These are phyloP conservation scores for Colletotrichum sp. DNA, from an alignment of 2,329 filamentous ascomycete genomes.

Conservation along the genomic window DNA sequence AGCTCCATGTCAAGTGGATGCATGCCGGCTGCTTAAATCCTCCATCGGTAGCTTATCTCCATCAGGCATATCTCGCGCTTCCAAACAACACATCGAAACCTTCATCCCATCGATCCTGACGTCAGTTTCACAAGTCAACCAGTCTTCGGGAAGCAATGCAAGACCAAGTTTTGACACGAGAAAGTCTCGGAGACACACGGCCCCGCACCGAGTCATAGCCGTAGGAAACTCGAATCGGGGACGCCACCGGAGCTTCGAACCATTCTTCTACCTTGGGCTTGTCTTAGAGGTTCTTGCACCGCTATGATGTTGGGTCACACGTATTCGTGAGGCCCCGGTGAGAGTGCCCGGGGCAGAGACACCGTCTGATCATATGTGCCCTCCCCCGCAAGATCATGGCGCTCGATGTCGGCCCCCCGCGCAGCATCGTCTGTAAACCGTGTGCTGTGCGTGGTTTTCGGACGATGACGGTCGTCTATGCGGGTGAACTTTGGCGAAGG, in stretches of 20 bases:
- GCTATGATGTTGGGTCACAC: not conserved
- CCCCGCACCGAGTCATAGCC: not conserved
- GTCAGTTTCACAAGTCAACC: not conserved
- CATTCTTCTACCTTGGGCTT: not conserved
- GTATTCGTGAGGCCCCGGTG: not conserved
- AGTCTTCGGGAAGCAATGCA: not conserved
- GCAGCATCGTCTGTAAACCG: not conserved
- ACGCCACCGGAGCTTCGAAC: not conserved
- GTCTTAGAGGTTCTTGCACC: not conserved
- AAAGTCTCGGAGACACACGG: not conserved
- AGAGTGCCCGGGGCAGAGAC: not conserved
- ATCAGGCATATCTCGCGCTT: not conserved
- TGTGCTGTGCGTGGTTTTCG: not conserved
- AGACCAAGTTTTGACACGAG: not conserved
- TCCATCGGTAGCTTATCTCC: not conserved
- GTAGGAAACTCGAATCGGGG: not conserved
- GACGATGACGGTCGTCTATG: not conserved
- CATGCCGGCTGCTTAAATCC: not conserved
- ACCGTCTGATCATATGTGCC: not conserved
- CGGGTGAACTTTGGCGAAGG: not conserved
- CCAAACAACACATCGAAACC: not conserved
- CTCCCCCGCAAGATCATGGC: not conserved
- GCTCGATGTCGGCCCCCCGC: not conserved
- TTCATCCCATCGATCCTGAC: not conserved
- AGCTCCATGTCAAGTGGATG: not conserved